phyloP scores from a whole-genome alignment of 2,329 filamentous ascomycete genomes.

The Paraconiothyrium brasiliense region DNA sequence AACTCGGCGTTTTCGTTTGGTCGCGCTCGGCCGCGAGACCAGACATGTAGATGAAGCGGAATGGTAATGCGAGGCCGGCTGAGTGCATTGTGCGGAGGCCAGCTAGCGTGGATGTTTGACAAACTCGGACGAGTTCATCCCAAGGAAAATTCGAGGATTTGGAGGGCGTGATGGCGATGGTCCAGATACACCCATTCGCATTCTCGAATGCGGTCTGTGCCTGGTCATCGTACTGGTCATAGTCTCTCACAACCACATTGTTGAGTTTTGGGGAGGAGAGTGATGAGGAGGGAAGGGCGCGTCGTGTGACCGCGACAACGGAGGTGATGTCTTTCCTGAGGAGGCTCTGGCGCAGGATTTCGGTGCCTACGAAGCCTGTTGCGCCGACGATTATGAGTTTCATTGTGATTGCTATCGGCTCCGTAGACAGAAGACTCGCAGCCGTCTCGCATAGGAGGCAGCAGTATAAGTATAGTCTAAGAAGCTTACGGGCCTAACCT shows the following conservation, averaged over 20 bases:
- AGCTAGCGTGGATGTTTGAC: conserved; percentile 49
- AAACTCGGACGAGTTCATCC: conserved; percentile 54
- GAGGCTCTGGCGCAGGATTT: conserved; percentile 19
- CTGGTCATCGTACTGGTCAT: conserved; percentile 40
- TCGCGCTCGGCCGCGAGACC: conserved; percentile 58
- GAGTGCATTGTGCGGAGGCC: conserved; percentile 50
- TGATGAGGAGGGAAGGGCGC: conserved; percentile 1
- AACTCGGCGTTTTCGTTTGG: conserved; percentile 52
- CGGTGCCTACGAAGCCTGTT: conserved; percentile 15
- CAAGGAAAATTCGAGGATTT: conserved; percentile 42
- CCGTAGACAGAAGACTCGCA: not conserved
- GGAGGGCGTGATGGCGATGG: conserved; percentile 55
- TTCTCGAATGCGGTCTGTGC: conserved; percentile 7
- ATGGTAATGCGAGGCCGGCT: conserved; percentile 39
- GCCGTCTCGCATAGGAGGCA: not conserved
- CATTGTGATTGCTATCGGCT: not conserved
- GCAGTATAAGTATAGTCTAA: not conserved
- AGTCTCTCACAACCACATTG: conserved; percentile 43
- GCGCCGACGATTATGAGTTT: conserved; percentile 22
- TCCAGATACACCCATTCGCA: conserved; percentile 29
- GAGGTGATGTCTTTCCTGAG: conserved; percentile 12
- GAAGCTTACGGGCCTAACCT: no score
- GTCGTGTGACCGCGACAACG: conserved; percentile 19
- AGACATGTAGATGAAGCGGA: conserved; percentile 63
- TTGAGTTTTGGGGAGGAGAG: conserved; percentile 14